Evolutionary conservation across 805 yeast species (phyloP), one percentile per base, ranked within the genome.

Genomic region (Zygoascus bituminiphila): DNA sequence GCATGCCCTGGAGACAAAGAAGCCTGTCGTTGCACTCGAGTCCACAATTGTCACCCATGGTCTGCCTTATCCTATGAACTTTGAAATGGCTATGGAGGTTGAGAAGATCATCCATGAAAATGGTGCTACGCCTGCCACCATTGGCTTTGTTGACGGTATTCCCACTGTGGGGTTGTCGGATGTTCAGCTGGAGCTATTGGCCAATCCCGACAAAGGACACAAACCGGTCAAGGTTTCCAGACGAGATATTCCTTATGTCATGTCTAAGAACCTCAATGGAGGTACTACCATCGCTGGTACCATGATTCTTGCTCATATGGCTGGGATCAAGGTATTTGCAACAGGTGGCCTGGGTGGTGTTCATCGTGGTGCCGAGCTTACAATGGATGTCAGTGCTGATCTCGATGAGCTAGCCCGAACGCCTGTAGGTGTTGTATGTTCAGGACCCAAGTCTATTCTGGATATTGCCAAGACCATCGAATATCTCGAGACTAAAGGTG

Each of bases 301-400:
- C 0, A 86, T 87, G 94, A 82, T 88, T 19, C 63, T 88, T 17
- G 81, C 96, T 0, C 72, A 79, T 46, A 59, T 66, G 57, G 88
- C 89, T 0, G 93, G 94, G 0, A 84, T 88, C 55, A 74, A 77
- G 56, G 87, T 88, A 10, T 88, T 88, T 71, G 93, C 94, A 1
- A 88, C 96, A 2, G 96, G 96, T 26, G 96, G 96, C 0, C 71
- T 88, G 17, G 96, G 96, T 19, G 96, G 96, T 19, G 95, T 87
- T 9, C 95, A 88, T 58, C 74, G 86, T 48, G 84, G 84, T 6
- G 91, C 84, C 19, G 83, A 84, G 48, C 54, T 66, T 24, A 78
- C 88, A 1, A 75, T 86, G 80, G 96, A 88, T 63, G 71, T 88
- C 21, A 81, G 89, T 57, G 95, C 95, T 2, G 96, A 88, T 64